Percentiles rank a stretch among this genome's conserved stretches.
phyloP scores from a whole-genome alignment of 768 basidiomycete species.

The Collybiopsis confluens region DNA sequence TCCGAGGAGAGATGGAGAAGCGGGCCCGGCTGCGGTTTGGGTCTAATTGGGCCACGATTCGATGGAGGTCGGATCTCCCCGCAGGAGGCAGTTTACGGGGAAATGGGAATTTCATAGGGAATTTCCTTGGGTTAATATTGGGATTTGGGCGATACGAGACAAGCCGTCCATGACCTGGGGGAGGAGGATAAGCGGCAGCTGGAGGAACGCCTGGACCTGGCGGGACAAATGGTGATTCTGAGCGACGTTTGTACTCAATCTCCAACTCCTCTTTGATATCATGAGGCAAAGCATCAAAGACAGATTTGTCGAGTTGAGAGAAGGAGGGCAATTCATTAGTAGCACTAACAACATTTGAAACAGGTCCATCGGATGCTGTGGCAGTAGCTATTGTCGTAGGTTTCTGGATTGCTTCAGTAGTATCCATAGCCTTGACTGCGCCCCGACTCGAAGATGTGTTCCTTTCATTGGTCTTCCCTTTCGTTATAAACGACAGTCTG shows the following conservation, averaged over 20 bases:
- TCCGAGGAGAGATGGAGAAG: slow-evolving; percentile 19
- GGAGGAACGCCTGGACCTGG: slow-evolving; percentile 3
- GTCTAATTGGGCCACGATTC: slow-evolving; percentile 61
- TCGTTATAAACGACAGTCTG: slow-evolving; percentile 50
- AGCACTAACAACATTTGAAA: neutral
- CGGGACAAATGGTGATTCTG: slow-evolving; percentile 40
- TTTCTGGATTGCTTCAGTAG: no score
- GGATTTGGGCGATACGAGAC: neutral
- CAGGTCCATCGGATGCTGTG: no score
- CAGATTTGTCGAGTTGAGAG: slow-evolving; percentile 70
- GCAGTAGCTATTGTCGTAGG: no score
- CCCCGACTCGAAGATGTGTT: neutral
- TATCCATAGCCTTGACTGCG: no score
- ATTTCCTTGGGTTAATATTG: neutral
- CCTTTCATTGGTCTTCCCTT: neutral
- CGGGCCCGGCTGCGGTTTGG: slow-evolving; percentile 31
- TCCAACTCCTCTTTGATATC: slow-evolving; percentile 70
- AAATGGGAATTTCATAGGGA: neutral
- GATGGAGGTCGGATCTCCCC: slow-evolving; percentile 45
- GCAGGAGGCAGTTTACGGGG: slow-evolving; percentile 22
- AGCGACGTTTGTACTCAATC: slow-evolving; percentile 59
- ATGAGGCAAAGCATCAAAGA: slow-evolving; percentile 66
- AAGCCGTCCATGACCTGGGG: neutral
- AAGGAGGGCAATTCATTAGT: slow-evolving; percentile 54
- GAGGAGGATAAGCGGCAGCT: slow-evolving; percentile 8